phyloP scores from a whole-genome alignment of 805 yeast species.

The Saturnispora ahearnii region DNA sequence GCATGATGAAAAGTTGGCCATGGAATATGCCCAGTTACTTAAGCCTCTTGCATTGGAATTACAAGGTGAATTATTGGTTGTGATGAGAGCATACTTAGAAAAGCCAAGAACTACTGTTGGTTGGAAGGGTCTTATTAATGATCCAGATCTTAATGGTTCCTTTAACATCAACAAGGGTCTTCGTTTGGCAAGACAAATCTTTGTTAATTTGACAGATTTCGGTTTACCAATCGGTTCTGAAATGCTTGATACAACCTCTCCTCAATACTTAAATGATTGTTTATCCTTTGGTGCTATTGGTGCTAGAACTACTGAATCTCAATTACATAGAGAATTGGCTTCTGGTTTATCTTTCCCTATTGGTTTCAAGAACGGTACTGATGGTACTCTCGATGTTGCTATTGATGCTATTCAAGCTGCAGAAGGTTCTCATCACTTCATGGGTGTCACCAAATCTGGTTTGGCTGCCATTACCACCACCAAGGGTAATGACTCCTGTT shows the following conservation, averaged over 20 bases:
- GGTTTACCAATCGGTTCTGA: slow-evolving; percentile 93
- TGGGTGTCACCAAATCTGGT: slow-evolving; percentile 97
- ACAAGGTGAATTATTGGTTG: slow-evolving; percentile 64
- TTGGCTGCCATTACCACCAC: slow-evolving; percentile 94
- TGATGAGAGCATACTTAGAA: slow-evolving; percentile 97
- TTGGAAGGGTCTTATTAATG: slow-evolving; percentile 97
- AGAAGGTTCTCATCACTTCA: slow-evolving; percentile 83
- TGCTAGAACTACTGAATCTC: slow-evolving; percentile 98
- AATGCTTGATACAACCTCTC: slow-evolving; percentile 97
- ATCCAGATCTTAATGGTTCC: slow-evolving; percentile 87
- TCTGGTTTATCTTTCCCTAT: slow-evolving; percentile 98
- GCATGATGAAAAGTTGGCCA: slow-evolving; percentile 83
- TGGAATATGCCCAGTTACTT: slow-evolving; percentile 73
- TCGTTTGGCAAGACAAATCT: slow-evolving; percentile 76
- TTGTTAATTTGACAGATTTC: slow-evolving; percentile 64
- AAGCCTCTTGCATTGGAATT: slow-evolving; percentile 61
- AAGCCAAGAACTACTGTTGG: slow-evolving; percentile 99
- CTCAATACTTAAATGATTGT: slow-evolving; percentile 87
- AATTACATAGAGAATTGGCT: slow-evolving; percentile 93
- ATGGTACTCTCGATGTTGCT: slow-evolving; percentile 88
- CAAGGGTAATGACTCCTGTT: slow-evolving; percentile 90
- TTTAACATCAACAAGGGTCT: slow-evolving; percentile 94
- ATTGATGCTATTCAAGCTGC: slow-evolving; percentile 93
- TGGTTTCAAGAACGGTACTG: slow-evolving; percentile 98
- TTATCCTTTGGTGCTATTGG: slow-evolving; percentile 96